These are phyloP conservation scores for Aspergillus baeticus DNA, from an alignment of 495 filamentous ascomycete species.

Conservation along the genomic window DNA sequence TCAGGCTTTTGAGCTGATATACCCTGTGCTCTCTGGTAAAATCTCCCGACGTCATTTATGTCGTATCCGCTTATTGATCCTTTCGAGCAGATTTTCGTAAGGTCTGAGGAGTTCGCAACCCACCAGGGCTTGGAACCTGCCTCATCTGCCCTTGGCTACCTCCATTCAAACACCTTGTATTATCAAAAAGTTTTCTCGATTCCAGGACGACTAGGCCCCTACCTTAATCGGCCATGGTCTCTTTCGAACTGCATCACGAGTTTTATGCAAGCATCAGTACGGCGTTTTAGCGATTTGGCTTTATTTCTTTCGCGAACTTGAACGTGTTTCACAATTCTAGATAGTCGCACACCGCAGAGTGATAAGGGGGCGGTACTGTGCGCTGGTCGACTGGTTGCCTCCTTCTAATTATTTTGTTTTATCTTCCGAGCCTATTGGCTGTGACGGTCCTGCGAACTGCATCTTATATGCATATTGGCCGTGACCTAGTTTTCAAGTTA, in stretches of 20 bases:
- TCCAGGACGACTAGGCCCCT: constrained; percentile 23
- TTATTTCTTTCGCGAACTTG: constrained; percentile 17
- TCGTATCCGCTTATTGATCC: constrained; percentile 25
- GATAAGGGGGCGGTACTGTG: constrained; percentile 50
- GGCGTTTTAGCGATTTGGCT: constrained; percentile 50
- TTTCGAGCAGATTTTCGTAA: constrained; percentile 62
- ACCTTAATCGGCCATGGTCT: constrained; percentile 16
- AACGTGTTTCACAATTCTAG: constrained; percentile 40
- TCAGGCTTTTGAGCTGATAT: constrained; percentile 98
- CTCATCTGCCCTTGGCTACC: constrained; percentile 30
- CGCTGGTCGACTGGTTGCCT: constrained; percentile 62
- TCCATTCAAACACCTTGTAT: constrained; percentile 51
- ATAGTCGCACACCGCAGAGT: constrained; percentile 50
- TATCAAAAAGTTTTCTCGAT: constrained; percentile 45
- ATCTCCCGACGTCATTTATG: not conserved
- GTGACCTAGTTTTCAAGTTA: not conserved
- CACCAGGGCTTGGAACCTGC: constrained; percentile 15
- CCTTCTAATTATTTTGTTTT: constrained; percentile 36
- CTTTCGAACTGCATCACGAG: constrained; percentile 31
- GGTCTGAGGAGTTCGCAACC: constrained; percentile 41
- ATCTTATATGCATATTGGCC: not conserved
- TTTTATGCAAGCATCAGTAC: constrained; percentile 48
- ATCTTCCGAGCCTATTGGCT: constrained; percentile 17
- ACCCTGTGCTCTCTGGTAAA: constrained; percentile 91
- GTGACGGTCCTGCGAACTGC: not conserved